Evolutionary conservation across 1,284 basidiomycete genomes (phyloP).

Genomic region (Malassezia brasiliensis): DNA sequence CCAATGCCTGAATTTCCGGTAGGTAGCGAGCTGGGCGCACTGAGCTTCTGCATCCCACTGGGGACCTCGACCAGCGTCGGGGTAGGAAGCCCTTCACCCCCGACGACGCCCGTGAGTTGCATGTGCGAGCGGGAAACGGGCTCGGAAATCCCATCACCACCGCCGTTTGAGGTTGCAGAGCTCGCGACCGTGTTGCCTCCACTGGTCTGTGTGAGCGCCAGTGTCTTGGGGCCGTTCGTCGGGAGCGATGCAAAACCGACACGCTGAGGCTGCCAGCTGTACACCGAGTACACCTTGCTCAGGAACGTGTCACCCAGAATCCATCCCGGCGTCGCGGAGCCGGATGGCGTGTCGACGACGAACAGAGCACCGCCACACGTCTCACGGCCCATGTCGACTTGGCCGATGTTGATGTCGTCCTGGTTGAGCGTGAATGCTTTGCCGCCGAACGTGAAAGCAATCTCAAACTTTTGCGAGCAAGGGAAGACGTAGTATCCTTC

Average conservation of each 20-base stretch:
- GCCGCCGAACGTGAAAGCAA: slow-evolving; percentile 66
- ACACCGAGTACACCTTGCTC: slow-evolving; percentile 52
- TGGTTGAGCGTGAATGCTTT: slow-evolving; percentile 64
- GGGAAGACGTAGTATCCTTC: slow-evolving; percentile 53
- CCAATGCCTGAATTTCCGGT: neutral
- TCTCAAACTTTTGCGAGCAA: slow-evolving; percentile 61
- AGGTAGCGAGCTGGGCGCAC: neutral
- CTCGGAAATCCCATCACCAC: neutral
- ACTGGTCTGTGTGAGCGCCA: slow-evolving; percentile 2
- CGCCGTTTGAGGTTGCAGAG: neutral
- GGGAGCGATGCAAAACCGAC: slow-evolving; percentile 40
- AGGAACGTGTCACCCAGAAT: slow-evolving; percentile 90
- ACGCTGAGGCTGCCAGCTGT: slow-evolving; percentile 21
- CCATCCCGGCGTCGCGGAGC: slow-evolving; percentile 57
- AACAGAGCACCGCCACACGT: slow-evolving; percentile 79
- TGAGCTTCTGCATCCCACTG: neutral
- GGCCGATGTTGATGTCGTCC: slow-evolving; percentile 68
- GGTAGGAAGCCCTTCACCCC: neutral
- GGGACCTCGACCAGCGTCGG: slow-evolving; percentile 1
- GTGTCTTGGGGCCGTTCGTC: slow-evolving; percentile 11
- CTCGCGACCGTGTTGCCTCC: neutral
- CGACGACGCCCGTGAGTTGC: neutral
- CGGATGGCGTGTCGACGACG: slow-evolving; percentile 2
- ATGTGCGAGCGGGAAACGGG: neutral
- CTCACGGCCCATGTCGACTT: slow-evolving; percentile 19